These are phyloP conservation scores for Pseudogymnoascus sp. DNA, from an alignment of 2,329 filamentous ascomycete species.

Conservation along the genomic window DNA sequence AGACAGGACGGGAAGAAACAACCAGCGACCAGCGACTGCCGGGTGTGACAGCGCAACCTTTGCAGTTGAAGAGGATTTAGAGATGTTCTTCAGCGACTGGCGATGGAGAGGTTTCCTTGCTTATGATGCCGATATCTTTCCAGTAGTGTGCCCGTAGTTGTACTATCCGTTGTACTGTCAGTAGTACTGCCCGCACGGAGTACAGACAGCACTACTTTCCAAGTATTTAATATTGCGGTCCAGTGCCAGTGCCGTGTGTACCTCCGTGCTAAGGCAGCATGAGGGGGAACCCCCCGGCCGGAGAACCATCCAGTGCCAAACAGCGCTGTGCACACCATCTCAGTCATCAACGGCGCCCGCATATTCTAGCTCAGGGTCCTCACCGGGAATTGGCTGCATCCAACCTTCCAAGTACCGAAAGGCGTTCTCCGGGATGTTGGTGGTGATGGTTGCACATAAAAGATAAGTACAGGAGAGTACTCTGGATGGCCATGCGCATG, in stretches of 20 bases:
- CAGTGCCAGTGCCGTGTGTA: not conserved
- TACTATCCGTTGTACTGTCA: not conserved
- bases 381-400: conserved; percentile 4
- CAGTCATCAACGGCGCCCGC: conserved; percentile 5
- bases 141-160: not conserved
- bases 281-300: not conserved
- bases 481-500: conserved; percentile 1
- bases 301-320: not conserved
- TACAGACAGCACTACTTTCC: not conserved
- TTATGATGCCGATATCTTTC: not conserved
- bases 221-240: not conserved
- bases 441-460: not conserved
- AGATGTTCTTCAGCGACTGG: not conserved
- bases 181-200: not conserved
- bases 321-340: not conserved
- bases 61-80: not conserved
- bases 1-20: conserved; percentile 3
- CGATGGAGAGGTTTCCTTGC: not conserved
- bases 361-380: conserved; percentile 1
- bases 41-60: not conserved
- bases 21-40: not conserved
- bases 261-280: not conserved
- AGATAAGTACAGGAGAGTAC: not conserved
- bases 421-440: not conserved
- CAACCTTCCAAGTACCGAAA: conserved; percentile 4